Conservation (phyloP, 768 basidiomycete genomes). For the Agrocybe pediades region DNA sequence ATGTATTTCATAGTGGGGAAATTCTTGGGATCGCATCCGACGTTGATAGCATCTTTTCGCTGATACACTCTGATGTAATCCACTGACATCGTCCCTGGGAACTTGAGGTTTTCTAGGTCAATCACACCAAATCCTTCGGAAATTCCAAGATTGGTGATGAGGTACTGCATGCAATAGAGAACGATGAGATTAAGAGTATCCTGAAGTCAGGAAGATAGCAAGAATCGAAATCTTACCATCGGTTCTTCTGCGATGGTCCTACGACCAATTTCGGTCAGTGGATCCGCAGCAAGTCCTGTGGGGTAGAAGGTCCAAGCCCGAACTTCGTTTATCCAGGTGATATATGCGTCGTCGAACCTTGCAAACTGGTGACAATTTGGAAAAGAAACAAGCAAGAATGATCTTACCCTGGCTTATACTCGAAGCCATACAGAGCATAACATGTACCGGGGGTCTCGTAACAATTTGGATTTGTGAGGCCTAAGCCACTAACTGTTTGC, state of each 20-base stretch:
- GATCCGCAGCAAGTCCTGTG: conserved; percentile 51
- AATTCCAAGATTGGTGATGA: conserved; percentile 69
- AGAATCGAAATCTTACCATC: conserved; percentile 44
- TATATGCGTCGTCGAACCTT: conserved; percentile 58
- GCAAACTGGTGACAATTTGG: conserved; percentile 18
- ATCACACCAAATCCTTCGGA: conserved; percentile 66
- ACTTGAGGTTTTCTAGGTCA: conserved; percentile 49
- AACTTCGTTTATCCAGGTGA: conserved; percentile 68
- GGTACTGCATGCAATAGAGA: conserved; percentile 44
- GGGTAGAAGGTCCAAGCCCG: conserved; percentile 59
- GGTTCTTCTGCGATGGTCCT: conserved; percentile 68
- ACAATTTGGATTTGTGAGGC: conserved; percentile 60
- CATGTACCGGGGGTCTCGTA: conserved; percentile 46
- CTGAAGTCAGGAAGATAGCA: neutral
- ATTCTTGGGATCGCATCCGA: conserved; percentile 66
- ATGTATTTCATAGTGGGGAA: conserved; percentile 79
- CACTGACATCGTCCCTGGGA: conserved; percentile 61
- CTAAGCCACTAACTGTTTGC: conserved; percentile 70
- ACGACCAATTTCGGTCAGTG: conserved; percentile 47
- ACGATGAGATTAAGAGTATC: conserved; percentile 30
- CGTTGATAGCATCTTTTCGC: conserved; percentile 42
- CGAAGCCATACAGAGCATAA: conserved; percentile 43
- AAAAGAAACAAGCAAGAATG: neutral
- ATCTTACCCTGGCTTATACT: conserved; percentile 49
- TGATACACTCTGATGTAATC: conserved; percentile 83